phyloP scores from a whole-genome alignment of 768 basidiomycete species.

The Steccherinum ochraceum region DNA sequence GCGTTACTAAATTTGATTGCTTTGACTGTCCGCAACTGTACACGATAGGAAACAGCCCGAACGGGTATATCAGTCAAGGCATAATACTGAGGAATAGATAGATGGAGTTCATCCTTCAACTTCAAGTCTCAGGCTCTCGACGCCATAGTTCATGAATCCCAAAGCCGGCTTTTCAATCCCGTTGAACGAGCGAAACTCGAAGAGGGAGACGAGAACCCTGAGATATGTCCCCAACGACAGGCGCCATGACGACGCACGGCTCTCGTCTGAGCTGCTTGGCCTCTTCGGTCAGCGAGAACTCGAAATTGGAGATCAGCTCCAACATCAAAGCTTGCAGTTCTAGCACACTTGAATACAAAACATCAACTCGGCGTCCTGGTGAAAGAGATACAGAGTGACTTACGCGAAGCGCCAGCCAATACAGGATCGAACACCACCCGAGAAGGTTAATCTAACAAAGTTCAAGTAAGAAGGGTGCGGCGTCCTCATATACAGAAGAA shows the following conservation, averaged over 20 bases:
- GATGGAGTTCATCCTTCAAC: no score
- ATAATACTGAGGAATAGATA: no score
- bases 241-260: slow-evolving; percentile 27
- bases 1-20: no score
- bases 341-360: slow-evolving; percentile 10
- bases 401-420: slow-evolving; percentile 35
- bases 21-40: no score
- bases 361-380: neutral
- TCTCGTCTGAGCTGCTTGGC: slow-evolving; percentile 24
- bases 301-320: slow-evolving; percentile 47
- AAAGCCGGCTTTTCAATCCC: neutral
- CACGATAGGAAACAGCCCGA: no score
- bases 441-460: neutral
- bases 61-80: no score
- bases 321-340: slow-evolving; percentile 57
- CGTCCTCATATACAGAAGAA: neutral
- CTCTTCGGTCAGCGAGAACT: slow-evolving; percentile 33
- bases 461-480: neutral
- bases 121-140: no score
- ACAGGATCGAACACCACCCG: slow-evolving; percentile 57
- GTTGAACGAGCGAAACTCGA: neutral
- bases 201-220: neutral
- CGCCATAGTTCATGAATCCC: no score
- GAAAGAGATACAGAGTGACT: neutral
- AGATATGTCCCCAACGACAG: slow-evolving; percentile 25